Percentiles rank a stretch among this genome's conserved stretches.
Conservation (phyloP, 2,329 filamentous ascomycete species). For the Scytalidium sp. region DNA sequence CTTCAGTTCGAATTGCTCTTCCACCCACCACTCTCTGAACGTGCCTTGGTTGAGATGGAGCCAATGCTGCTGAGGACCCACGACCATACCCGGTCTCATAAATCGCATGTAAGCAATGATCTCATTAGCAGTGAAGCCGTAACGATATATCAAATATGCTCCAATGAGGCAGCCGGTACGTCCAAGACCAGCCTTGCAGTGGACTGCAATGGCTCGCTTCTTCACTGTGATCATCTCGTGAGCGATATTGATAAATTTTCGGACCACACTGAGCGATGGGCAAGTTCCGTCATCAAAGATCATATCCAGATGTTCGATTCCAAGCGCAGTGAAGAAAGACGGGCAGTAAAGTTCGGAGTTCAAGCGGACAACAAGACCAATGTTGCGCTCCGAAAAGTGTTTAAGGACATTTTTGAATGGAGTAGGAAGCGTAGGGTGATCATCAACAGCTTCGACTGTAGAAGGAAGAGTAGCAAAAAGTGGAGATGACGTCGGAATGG, state of each 20-base stretch:
- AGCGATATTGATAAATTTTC: constrained; percentile 90
- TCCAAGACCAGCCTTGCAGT: constrained; percentile 96
- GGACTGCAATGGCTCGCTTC: constrained; percentile 92
- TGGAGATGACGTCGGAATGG: constrained; percentile 70
- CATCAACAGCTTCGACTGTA: constrained; percentile 69
- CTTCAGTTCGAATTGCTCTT: constrained; percentile 50
- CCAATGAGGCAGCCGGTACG: constrained; percentile 95
- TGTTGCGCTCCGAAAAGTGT: constrained; percentile 83
- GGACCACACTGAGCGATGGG: constrained; percentile 81
- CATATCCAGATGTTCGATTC: constrained; percentile 97
- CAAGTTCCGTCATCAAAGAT: constrained; percentile 99
- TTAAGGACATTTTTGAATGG: constrained; percentile 95
- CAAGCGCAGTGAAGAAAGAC: constrained; percentile 93
- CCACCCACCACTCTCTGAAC: constrained; percentile 97
- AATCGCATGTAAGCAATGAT: constrained; percentile 98
- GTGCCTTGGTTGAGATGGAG: constrained; percentile 93
- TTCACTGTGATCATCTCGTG: constrained; percentile 91
- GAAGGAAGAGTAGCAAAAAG: constrained; percentile 73
- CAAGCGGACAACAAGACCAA: constrained; percentile 89
- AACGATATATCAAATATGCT: constrained; percentile 94
- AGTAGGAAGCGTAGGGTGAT: constrained; percentile 67
- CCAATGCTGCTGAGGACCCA: constrained; percentile 98
- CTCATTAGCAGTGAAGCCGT: constrained; percentile 96
- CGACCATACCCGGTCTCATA: constrained; percentile 98
- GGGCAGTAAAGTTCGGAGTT: constrained; percentile 96